These are phyloP conservation scores for Halocafeteria seosinensis DNA, from an alignment of 108 stramenopile genomes.

Conservation along the genomic window DNA sequence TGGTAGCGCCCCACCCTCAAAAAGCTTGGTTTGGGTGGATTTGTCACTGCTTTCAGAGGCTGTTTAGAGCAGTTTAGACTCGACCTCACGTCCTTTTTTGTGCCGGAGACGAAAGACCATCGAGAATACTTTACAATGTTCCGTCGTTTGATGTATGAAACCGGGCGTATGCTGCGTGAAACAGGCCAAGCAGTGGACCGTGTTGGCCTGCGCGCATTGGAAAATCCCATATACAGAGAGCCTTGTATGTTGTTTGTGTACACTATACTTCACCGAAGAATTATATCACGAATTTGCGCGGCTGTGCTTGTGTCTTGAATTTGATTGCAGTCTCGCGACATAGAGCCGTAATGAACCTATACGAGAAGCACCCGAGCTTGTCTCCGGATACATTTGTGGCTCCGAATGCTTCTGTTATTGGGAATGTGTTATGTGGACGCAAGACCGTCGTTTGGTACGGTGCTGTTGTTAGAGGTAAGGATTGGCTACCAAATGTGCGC, in stretches of 20 bases:
- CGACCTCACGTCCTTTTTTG: no score
- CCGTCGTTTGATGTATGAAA: neutral
- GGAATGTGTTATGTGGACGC: constrained; percentile 79
- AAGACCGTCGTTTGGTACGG: constrained; percentile 89
- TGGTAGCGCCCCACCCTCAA: no score
- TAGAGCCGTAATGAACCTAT: constrained; percentile 1
- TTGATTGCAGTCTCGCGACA: neutral
- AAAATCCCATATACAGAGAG: neutral
- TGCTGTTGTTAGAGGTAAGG: constrained; percentile 66
- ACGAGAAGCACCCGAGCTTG: neutral
- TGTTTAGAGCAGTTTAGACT: no score
- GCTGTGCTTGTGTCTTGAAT: neutral
- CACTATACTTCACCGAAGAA: neutral
- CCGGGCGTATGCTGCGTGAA: neutral
- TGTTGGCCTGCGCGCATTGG: neutral
- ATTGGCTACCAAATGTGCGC: neutral
- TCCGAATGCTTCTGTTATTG: constrained; percentile 83
- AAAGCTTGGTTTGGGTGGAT: no score
- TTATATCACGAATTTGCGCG: neutral
- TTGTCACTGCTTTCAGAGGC: no score
- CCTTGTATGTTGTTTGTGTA: neutral
- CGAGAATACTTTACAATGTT: no score
- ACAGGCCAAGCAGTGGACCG: neutral
- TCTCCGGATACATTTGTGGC: constrained; percentile 75
- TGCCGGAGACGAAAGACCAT: no score